Evolutionary conservation across 805 yeast species (phyloP).

Genomic region (Jamesozyma spencerorum): DNA sequence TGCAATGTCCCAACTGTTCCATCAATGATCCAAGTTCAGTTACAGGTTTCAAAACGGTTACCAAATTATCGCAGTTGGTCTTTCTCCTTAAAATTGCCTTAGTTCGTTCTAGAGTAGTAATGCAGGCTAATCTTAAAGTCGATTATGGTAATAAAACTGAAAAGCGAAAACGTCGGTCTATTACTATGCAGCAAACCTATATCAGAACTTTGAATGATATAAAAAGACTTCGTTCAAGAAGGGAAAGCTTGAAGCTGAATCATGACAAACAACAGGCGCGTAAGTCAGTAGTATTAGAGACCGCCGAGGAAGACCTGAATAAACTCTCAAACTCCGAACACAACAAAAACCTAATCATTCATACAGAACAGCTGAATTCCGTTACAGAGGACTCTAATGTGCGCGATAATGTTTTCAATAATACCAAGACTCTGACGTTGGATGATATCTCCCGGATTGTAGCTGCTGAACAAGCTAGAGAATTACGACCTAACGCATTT

Average conservation of each 20-base stretch:
- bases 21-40: conserved; percentile 39
- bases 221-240: conserved; percentile 60
- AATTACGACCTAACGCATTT: conserved; percentile 85
- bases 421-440: conserved; percentile 77
- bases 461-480: conserved; percentile 93
- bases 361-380: background rate
- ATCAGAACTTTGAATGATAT: conserved; percentile 66
- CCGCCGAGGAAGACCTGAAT: conserved; percentile 29
- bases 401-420: conserved; percentile 43
- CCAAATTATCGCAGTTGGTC: conserved; percentile 63
- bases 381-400: background rate
- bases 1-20: conserved; percentile 59
- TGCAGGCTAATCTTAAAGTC: conserved; percentile 33
- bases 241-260: conserved; percentile 47
- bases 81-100: conserved; percentile 78
- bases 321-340: background rate
- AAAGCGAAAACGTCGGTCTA: conserved; percentile 11
- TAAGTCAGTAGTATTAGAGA: conserved; percentile 55
- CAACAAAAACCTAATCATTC: conserved; percentile 23
- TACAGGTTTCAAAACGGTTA: conserved; percentile 51
- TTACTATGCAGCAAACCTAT: conserved; percentile 42
- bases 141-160: conserved; percentile 7
- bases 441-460: conserved; percentile 97
- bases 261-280: conserved; percentile 53
- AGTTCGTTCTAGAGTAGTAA: conserved; percentile 57